Base-by-base conservation (phyloP, 257 asterid genomes). In the Coffea eugenioides region DNA sequence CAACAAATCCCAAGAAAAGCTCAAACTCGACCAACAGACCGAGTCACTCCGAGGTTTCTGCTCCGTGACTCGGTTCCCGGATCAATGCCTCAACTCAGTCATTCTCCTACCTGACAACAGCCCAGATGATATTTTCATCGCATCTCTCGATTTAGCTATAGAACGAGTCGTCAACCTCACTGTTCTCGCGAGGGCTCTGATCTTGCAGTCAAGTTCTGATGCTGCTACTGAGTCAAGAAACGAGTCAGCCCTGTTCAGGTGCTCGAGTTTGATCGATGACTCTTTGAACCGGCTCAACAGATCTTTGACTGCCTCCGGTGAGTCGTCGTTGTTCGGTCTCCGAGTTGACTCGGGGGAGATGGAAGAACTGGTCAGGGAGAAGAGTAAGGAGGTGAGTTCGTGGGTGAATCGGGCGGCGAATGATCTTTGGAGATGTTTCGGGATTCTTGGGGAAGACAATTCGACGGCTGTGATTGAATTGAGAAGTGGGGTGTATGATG, bases 391-490 rank as follows among this genome's bases (percentile, higher is more conserved):
- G n/a, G 36, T 92, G 85, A 81, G 84, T 87, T 86, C 93, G 80
- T 88, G 96, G 97, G 81, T 90, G 45, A 93, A 95, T 56, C 94
- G 91, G 6, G 96, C 97, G 61, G 86, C 90, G 92, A 89, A 90
- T 0, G 90, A 90, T 93, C 92, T 79, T 80, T 91, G 90, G 69
- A 92, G 96, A 81, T 93, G 98, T 56, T 71, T 89, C 62, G 97
- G 93, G 46, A 45, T 92, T 36, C 86, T 83, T 80, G 97, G 90
- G 88, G 86, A 85, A 89, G 89, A 81, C 61, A n/a, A 61, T 11
- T 89, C 92, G 73, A 89, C 93, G 90, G 92, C 85, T 52, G 80
- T 84, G 79, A 82, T 74, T 68, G 92, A 84, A 71, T 85, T 88
- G 54, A 92, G 85, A 83, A 34, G 68, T 89, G 84, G 79, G 94